Conservation (phyloP, 75 land plant species). For the Picea sitchensis region DNA sequence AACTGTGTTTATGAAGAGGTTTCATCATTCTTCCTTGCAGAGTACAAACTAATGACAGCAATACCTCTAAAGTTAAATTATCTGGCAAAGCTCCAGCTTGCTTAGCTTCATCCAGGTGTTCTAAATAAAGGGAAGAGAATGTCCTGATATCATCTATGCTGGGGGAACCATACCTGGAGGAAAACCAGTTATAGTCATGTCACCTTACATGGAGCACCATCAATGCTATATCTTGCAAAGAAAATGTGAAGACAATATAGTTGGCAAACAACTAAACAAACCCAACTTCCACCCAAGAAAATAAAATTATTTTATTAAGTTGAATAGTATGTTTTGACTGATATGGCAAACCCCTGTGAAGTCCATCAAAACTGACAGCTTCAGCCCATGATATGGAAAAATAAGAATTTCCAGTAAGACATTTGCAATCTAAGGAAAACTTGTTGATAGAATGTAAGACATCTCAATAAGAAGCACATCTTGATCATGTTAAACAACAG, state of each 20-base stretch:
- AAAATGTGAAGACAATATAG: too few relatives aligned
- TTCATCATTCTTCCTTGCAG: not conserved
- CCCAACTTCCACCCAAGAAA: not conserved
- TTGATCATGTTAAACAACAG: not conserved
- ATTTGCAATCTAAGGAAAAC: not conserved
- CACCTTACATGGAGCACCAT: too few relatives aligned
- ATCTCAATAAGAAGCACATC: not conserved
- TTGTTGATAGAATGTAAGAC: not conserved
- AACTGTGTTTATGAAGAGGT: not conserved
- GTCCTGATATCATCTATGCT: conserved; percentile 79
- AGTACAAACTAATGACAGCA: not conserved
- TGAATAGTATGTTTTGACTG: not conserved
- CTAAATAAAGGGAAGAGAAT: conserved; percentile 64
- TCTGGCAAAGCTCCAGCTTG: conserved; percentile 55
- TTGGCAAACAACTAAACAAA: not conserved
- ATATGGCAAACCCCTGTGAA: not conserved
- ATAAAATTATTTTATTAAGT: not conserved
- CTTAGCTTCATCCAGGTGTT: conserved; percentile 65
- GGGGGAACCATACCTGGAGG: conserved; percentile 89
- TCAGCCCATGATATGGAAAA: not conserved
- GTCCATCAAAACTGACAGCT: not conserved
- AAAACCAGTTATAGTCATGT: too few relatives aligned
- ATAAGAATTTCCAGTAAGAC: not conserved
- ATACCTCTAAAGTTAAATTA: conserved; percentile 76
- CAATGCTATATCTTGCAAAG: too few relatives aligned